Evolutionary conservation across 2,329 filamentous ascomycete genomes (phyloP).

Genomic region (Thelonectria blattea): DNA sequence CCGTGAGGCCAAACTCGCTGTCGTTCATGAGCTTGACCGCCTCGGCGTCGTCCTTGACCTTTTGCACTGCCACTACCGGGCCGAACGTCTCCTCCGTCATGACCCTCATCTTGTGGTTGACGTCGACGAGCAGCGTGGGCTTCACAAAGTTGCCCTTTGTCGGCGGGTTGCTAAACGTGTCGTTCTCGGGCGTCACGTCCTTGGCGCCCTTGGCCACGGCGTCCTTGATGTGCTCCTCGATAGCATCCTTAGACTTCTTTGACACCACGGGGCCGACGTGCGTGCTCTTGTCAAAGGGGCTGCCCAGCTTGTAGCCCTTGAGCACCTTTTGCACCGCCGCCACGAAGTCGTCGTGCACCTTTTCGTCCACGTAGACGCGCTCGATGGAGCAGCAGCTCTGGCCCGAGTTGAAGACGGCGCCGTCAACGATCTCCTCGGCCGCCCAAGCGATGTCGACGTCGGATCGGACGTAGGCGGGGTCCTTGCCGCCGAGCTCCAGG

Average conservation of each 20-base stretch:
- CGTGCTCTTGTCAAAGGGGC: constrained; percentile 79
- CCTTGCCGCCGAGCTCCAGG: constrained; percentile 92
- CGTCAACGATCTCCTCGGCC: constrained; percentile 93
- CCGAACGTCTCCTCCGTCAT: constrained; percentile 97
- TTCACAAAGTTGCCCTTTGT: constrained; percentile 86
- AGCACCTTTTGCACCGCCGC: constrained; percentile 81
- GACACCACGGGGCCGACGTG: constrained; percentile 91
- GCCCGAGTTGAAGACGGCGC: constrained; percentile 97
- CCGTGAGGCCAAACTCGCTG: constrained; percentile 90
- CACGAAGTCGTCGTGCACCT: constrained; percentile 83
- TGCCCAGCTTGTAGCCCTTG: constrained; percentile 82
- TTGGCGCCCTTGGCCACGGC: constrained; percentile 83
- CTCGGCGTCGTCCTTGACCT: constrained; percentile 80
- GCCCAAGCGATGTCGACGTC: constrained; percentile 92
- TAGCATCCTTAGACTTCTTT: constrained; percentile 75
- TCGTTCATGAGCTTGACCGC: constrained; percentile 91
- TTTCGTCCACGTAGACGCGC: constrained; percentile 87
- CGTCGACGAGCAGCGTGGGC: constrained; percentile 80
- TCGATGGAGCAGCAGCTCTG: constrained; percentile 96
- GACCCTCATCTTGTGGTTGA: constrained; percentile 82
- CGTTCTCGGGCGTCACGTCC: constrained; percentile 83
- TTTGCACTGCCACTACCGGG: constrained; percentile 88
- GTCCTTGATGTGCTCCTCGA: constrained; percentile 80
- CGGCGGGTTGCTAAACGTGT: constrained; percentile 74
- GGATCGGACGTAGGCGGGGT: constrained; percentile 84